Base-by-base conservation (phyloP, 192 early-diverging fungal species). In the Gamsiella multidivaricata region DNA sequence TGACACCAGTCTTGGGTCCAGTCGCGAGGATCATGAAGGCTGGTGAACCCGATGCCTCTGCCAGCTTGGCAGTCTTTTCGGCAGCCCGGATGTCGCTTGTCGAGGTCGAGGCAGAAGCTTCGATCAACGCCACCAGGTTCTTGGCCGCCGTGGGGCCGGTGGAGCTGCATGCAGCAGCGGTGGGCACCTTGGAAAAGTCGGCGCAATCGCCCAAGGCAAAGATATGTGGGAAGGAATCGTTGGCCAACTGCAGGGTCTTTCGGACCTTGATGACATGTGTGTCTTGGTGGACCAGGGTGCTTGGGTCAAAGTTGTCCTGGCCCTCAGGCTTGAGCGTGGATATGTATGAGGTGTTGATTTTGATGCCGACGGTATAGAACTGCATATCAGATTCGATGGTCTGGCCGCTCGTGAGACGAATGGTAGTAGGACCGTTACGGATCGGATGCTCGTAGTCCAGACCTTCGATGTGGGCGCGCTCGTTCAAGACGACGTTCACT, bases 371-470 rank as follows among this genome's bases (percentile, higher is more conserved):
- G 14, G 83, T 70, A 14, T 83, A 54, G 32, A 88, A 83, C 62
- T 88, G 85, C 25, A 93, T 56, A 15, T 93, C 90, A 5, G 86
- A 83, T 8, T 75, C 66, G 59, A 91, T 82, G 20, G 55, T 59
- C 0, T 47, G 45, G 5, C 88, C 88, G 0, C 65, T 81, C 22
- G 53, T 55, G n/a, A 86, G 87, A 1, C 36, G 46, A 32, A 93
- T 68, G 11, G 81, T 79, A 1, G 76, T 28, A 15, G 79, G 54
- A 5, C 76, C 80, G 22, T 74, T 41, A 3, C 56, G 85, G 79
- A 59, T 88, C 43, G 60, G 82, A 66, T 34, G 55, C 12, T 11
- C 47, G 56, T 36, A 61, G 62, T 3, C 60, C 53, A 37, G 83
- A 57, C n/a, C 73, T n/a, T 61, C 73, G 20, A 84, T 76, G 2